Conservation (phyloP, 371 early-diverging fungal genomes). For the Mucor saturninus region DNA sequence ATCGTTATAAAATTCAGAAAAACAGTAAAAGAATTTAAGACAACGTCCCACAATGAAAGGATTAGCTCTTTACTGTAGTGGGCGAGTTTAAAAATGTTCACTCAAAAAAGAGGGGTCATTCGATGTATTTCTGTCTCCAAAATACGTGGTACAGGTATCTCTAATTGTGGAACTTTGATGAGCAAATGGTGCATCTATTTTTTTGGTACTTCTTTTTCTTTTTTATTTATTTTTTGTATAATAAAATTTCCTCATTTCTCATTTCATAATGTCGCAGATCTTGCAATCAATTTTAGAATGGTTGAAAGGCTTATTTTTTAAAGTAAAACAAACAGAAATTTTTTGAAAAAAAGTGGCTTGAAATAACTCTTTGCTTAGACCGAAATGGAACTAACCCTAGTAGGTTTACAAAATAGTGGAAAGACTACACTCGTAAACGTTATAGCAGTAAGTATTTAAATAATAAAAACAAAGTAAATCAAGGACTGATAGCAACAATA, state of each 20-base stretch:
- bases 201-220: background rate
- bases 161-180: slow-evolving; percentile 4
- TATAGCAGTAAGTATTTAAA: slow-evolving; percentile 79
- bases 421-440: slow-evolving; percentile 98
- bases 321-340: slow-evolving; percentile 53
- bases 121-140: background rate
- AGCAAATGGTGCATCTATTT: background rate
- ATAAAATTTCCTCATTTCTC: background rate
- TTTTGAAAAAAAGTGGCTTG: background rate
- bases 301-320: slow-evolving; percentile 92
- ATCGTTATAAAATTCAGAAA: no score
- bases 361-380: slow-evolving; percentile 39
- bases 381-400: slow-evolving; percentile 98
- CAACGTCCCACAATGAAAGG: background rate
- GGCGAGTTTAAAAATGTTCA: background rate
- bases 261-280: slow-evolving; percentile 20
- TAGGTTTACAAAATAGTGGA: slow-evolving; percentile 97
- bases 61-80: background rate
- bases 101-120: background rate
- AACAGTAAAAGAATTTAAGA: background rate
- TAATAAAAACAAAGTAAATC: background rate
- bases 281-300: slow-evolving; percentile 84
- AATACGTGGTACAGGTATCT: background rate
- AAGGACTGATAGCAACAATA: slow-evolving; percentile 30
- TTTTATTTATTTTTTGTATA: background rate